Conservation (phyloP, 2,329 filamentous ascomycete genomes). For the Sporothrix luriei region DNA sequence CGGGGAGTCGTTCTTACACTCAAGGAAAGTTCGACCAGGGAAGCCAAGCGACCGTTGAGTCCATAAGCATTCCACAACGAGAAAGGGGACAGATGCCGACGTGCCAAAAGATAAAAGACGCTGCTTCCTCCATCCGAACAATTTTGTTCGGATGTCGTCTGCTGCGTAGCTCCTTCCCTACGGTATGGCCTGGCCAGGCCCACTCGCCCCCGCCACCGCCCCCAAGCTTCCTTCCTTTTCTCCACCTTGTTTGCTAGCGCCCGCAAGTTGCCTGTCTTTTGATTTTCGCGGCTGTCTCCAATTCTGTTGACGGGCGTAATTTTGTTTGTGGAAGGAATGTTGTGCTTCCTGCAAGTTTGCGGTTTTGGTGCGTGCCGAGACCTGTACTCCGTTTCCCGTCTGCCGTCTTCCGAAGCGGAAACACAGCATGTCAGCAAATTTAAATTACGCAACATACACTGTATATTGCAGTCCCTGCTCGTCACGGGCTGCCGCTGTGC, state of each 20-base stretch:
- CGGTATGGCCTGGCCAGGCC: too few relatives aligned
- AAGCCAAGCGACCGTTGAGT: neutral
- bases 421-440: conserved; percentile 17
- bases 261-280: neutral
- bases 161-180: neutral
- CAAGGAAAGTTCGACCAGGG: too few relatives aligned
- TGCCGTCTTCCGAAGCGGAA: conserved; percentile 23
- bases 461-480: neutral
- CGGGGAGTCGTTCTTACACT: conserved; percentile 2
- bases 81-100: conserved; percentile 3
- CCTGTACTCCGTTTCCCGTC: neutral
- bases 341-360: conserved; percentile 7
- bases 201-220: conserved; percentile 1
- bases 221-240: conserved; percentile 17
- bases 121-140: conserved; percentile 1
- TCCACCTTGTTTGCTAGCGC: conserved; percentile 7
- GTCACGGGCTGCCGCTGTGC: conserved; percentile 1
- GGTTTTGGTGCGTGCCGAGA: conserved; percentile 18
- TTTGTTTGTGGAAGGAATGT: neutral
- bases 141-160: conserved; percentile 20
- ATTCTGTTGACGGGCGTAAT: neutral
- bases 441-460: conserved; percentile 7
- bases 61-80: neutral
- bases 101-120: neutral
- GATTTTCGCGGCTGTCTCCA: neutral